phyloP scores from a whole-genome alignment of 2,329 filamentous ascomycete species.

The Tolypocladium ovalisporum region DNA sequence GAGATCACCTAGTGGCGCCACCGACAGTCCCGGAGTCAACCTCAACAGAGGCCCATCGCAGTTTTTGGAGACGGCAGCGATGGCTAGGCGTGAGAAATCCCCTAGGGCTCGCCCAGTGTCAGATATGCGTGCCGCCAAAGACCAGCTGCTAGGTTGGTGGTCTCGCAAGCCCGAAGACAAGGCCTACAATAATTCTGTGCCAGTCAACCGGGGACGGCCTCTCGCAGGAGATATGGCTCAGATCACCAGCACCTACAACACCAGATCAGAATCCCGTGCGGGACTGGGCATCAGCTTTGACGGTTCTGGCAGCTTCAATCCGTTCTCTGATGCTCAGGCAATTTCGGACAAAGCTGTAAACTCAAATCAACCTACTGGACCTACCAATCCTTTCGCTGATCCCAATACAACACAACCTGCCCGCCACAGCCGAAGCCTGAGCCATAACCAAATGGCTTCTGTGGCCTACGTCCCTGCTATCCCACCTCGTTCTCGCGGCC shows the following conservation, averaged over 20 bases:
- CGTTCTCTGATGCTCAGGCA: constrained; percentile 38
- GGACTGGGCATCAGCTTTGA: constrained; percentile 26
- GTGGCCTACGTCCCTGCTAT: constrained; percentile 18
- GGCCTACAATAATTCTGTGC: constrained; percentile 5
- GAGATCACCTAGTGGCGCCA: constrained; percentile 14
- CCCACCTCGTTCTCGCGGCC: constrained; percentile 37
- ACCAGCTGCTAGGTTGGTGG: constrained; percentile 24
- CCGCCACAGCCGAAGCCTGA: constrained; percentile 4
- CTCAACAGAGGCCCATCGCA: constrained; percentile 44
- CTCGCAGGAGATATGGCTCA: background rate
- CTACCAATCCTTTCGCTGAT: constrained; percentile 35
- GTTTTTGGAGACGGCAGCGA: constrained; percentile 25
- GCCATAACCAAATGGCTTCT: constrained; percentile 1
- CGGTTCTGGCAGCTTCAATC: constrained; percentile 19
- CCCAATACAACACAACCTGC: constrained; percentile 33
- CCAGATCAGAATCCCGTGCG: constrained; percentile 26
- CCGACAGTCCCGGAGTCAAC: constrained; percentile 26
- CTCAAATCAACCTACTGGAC: constrained; percentile 11
- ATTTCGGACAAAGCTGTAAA: constrained; percentile 26
- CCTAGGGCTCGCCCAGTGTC: background rate
- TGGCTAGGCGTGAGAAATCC: background rate
- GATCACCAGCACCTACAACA: constrained; percentile 3
- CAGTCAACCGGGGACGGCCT: background rate
- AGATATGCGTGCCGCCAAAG: background rate
- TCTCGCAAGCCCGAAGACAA: constrained; percentile 26